These are phyloP conservation scores for Yamadazyma diddensiae DNA, from an alignment of 1,139 yeast species.

Conservation along the genomic window DNA sequence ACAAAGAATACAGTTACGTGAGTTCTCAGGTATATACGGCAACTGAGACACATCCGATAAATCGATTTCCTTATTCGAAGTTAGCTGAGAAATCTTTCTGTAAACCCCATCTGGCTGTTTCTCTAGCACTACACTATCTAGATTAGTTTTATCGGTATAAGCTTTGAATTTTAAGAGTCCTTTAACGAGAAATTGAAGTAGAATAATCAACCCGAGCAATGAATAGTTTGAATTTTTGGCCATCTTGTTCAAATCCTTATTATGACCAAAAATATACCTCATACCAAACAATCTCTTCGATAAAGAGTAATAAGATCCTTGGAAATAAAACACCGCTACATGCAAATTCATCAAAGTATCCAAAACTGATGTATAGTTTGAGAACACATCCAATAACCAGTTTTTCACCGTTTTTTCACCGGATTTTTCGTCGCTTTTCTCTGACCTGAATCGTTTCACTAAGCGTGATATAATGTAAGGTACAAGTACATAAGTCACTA, in stretches of 20 bases:
- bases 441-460: constrained; percentile 22
- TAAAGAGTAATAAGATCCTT: constrained; percentile 75
- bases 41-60: constrained; percentile 55
- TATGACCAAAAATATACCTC: constrained; percentile 73
- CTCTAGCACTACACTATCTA: constrained; percentile 13
- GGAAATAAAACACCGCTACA: constrained; percentile 76
- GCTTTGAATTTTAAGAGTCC: constrained; percentile 32
- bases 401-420: constrained; percentile 5
- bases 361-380: constrained; percentile 42
- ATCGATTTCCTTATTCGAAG: constrained; percentile 30
- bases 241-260: constrained; percentile 45
- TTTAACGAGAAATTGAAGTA: constrained; percentile 57
- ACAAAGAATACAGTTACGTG: constrained; percentile 83
- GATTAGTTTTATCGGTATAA: constrained; percentile 20
- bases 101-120: constrained; percentile 7
- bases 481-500: constrained; percentile 51
- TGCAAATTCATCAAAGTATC: constrained; percentile 64
- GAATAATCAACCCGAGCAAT: constrained; percentile 67
- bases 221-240: constrained; percentile 63
- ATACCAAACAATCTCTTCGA: constrained; percentile 77
- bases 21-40: constrained; percentile 67
- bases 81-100: constrained; percentile 17
- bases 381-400: constrained; percentile 20
- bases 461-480: constrained; percentile 50
- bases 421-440: constrained; percentile 19